Evolutionary conservation across 805 yeast species (phyloP).

Genomic region (Metschnikowia lochheadii): DNA sequence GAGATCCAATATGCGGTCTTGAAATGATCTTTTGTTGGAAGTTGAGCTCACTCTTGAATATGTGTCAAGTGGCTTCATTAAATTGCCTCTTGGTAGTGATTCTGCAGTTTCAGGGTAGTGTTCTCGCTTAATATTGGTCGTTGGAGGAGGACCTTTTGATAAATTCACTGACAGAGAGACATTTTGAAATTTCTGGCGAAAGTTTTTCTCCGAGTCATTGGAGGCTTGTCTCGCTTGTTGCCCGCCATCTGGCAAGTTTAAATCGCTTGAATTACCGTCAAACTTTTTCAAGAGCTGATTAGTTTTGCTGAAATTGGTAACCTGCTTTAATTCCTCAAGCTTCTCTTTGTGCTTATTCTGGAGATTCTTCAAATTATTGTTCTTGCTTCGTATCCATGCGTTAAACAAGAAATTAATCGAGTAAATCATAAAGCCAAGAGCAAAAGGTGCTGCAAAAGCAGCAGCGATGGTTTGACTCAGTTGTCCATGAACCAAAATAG

Average conservation of each 20-base stretch:
- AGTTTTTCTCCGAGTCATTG: neutral
- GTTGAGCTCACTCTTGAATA: neutral
- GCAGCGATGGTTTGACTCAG: conserved; percentile 17
- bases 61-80: neutral
- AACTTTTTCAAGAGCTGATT: conserved; percentile 66
- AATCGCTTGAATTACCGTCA: conserved; percentile 12
- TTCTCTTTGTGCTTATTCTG: conserved; percentile 47
- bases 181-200: neutral
- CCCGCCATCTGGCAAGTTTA: conserved; percentile 2
- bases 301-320: conserved; percentile 73
- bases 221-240: neutral
- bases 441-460: conserved; percentile 24
- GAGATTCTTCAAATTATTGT: conserved; percentile 23
- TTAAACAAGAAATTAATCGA: conserved; percentile 17
- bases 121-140: neutral
- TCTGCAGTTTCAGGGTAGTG: neutral
- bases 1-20: conserved; percentile 36
- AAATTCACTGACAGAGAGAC: neutral
- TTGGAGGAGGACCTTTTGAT: neutral
- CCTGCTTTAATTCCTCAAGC: conserved; percentile 62
- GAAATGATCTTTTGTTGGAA: conserved; percentile 22
- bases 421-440: conserved; percentile 16
- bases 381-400: conserved; percentile 22
- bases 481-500: conserved; percentile 25
- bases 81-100: neutral